Percentiles rank a stretch among this genome's conserved stretches.
phyloP scores from a whole-genome alignment of 768 basidiomycete species.

The Lentinula edodes region DNA sequence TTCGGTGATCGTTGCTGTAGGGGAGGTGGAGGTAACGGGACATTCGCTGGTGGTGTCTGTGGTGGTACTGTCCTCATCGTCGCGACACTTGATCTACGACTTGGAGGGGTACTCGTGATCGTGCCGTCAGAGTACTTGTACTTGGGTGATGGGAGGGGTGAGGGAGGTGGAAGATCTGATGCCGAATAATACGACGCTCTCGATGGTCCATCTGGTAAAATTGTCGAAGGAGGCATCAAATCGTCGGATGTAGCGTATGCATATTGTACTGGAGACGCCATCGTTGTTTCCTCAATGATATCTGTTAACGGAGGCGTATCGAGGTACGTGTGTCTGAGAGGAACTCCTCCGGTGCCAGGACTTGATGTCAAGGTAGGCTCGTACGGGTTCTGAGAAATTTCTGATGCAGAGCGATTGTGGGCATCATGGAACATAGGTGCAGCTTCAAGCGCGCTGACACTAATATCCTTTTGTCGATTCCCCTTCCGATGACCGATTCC shows the following conservation, averaged over 20 bases:
- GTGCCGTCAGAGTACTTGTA: slow-evolving; percentile 43
- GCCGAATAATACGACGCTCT: slow-evolving; percentile 65
- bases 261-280: slow-evolving; percentile 10
- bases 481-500: slow-evolving; percentile 63
- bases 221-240: slow-evolving; percentile 5
- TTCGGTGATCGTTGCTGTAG: slow-evolving; percentile 20
- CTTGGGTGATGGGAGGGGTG: slow-evolving; percentile 50
- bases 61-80: slow-evolving; percentile 14
- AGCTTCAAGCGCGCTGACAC: slow-evolving; percentile 43
- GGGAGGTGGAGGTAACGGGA: slow-evolving; percentile 9
- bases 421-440: slow-evolving; percentile 66
- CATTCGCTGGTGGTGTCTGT: neutral
- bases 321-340: slow-evolving; percentile 39
- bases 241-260: slow-evolving; percentile 11
- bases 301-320: slow-evolving; percentile 35
- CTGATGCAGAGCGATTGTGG: slow-evolving; percentile 62
- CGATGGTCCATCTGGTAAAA: slow-evolving; percentile 19
- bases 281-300: slow-evolving; percentile 13
- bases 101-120: slow-evolving; percentile 37
- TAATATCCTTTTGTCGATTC: slow-evolving; percentile 30
- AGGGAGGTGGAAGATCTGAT: slow-evolving; percentile 58
- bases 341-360: slow-evolving; percentile 29
- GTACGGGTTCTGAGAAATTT: slow-evolving; percentile 46
- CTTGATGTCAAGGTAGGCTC: slow-evolving; percentile 37
- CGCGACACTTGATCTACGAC: slow-evolving; percentile 30